Evolutionary conservation across 192 early-diverging fungal species (phyloP).

Genomic region (Paraglomus brasilianum): DNA sequence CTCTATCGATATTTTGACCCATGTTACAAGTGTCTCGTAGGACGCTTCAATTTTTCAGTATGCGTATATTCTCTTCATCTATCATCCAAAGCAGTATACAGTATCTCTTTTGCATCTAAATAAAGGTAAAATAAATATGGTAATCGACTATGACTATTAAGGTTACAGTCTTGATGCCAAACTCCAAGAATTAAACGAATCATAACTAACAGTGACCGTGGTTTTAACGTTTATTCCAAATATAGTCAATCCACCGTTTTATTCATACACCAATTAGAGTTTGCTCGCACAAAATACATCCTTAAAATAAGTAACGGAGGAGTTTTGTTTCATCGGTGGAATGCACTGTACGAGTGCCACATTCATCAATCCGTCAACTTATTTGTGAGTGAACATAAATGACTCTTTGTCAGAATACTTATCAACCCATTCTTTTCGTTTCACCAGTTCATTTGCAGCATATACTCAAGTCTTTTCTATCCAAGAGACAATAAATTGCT

Average conservation of each 20-base stretch:
- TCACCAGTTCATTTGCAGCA: background rate
- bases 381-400: conserved; percentile 13
- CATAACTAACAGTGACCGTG: no score
- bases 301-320: background rate
- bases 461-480: background rate
- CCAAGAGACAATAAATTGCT: background rate
- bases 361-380: background rate
- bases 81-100: no score
- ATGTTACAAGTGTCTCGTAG: background rate
- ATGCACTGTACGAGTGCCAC: background rate
- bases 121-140: no score
- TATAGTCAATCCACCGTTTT: background rate
- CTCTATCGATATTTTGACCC: conserved; percentile 6
- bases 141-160: no score
- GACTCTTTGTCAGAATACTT: background rate
- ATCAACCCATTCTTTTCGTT: background rate
- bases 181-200: no score
- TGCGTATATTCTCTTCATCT: background rate
- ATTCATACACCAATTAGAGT: background rate
- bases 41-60: background rate
- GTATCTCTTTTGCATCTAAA: no score
- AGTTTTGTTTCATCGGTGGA: conserved; percentile 3
- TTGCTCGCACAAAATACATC: background rate
- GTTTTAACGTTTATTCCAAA: background rate
- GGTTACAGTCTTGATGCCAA: no score